phyloP scores from a whole-genome alignment of 345 rosid species.

The Eucalyptus virginea region DNA sequence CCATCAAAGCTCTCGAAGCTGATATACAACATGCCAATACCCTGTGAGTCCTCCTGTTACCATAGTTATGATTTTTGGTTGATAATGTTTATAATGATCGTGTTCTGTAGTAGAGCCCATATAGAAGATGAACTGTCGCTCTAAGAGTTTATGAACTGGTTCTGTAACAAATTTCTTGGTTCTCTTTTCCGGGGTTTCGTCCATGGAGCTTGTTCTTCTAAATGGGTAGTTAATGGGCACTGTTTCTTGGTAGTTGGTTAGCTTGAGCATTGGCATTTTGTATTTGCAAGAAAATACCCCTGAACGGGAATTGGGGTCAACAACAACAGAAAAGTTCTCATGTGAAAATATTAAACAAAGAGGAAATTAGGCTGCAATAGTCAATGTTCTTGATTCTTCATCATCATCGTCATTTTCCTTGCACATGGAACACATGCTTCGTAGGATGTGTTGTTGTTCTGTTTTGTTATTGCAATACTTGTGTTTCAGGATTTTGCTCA shows the following conservation, averaged over 20 bases:
- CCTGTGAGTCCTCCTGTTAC: slow-evolving; percentile 21
- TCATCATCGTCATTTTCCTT: not conserved
- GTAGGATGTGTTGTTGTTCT: not conserved
- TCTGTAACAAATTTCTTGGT: not conserved
- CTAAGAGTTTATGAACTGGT: not conserved
- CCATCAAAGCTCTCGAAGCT: slow-evolving; percentile 53
- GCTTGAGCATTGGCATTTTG: not conserved
- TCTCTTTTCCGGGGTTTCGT: not conserved
- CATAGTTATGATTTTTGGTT: not conserved
- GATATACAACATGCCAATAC: slow-evolving; percentile 58
- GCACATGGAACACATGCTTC: not conserved
- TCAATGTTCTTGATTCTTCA: not conserved
- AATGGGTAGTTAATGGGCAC: not conserved
- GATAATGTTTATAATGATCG: not conserved
- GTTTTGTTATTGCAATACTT: not conserved
- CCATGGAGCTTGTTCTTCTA: not conserved
- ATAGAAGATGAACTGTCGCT: not conserved
- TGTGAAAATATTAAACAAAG: not conserved
- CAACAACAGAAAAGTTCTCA: not conserved
- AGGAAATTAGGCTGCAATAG: not conserved
- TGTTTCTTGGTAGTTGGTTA: not conserved
- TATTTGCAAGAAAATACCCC: not conserved
- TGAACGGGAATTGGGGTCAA: not conserved
- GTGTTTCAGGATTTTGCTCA: not conserved
- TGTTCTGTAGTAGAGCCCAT: not conserved